A percentile compares a stretch with the other conserved stretches of the same genome.
These are phyloP conservation scores for Suillus subaureus DNA, from an alignment of 768 basidiomycete genomes.

Conservation along the genomic window DNA sequence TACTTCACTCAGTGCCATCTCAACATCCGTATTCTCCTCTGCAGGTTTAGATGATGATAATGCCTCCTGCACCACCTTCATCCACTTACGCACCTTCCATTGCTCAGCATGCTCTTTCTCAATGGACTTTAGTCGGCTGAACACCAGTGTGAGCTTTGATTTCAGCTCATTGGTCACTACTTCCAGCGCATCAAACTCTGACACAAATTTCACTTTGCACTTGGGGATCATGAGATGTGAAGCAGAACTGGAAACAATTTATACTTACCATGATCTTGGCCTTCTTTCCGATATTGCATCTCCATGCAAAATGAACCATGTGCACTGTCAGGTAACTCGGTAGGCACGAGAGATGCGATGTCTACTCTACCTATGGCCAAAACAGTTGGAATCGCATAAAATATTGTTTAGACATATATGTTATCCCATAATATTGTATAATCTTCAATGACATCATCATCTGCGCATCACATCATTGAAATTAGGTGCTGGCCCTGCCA, in stretches of 20 bases:
- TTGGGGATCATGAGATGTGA: slow-evolving; percentile 27
- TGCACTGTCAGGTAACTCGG: slow-evolving; percentile 88
- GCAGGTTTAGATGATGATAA: slow-evolving; percentile 23
- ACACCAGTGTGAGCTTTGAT: slow-evolving; percentile 68
- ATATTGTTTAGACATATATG: too few species aligned
- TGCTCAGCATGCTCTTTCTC: slow-evolving; percentile 86
- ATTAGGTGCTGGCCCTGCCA: too few species aligned
- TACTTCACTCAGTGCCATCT: slow-evolving; percentile 29
- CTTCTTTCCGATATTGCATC: slow-evolving; percentile 86
- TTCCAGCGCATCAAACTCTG: slow-evolving; percentile 85
- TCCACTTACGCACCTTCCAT: slow-evolving; percentile 76
- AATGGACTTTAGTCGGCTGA: slow-evolving; percentile 72
- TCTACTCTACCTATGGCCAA: slow-evolving; percentile 42
- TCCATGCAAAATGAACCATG: slow-evolving; percentile 97
- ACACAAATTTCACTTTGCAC: slow-evolving; percentile 92
- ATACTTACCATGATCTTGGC: slow-evolving; percentile 90
- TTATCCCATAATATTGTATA: too few species aligned
- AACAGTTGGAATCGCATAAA: too few species aligned
- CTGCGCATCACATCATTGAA: too few species aligned
- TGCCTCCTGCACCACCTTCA: slow-evolving; percentile 43
- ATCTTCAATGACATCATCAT: too few species aligned
- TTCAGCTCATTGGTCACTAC: slow-evolving; percentile 80
- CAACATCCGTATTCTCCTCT: slow-evolving; percentile 53
- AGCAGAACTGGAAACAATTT: not conserved
- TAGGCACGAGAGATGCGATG: slow-evolving; percentile 78